Evolutionary conservation across 1,139 yeast species (phyloP), one percentile per base, ranked within the genome.

Genomic region (Zygosaccharomyces sapae): DNA sequence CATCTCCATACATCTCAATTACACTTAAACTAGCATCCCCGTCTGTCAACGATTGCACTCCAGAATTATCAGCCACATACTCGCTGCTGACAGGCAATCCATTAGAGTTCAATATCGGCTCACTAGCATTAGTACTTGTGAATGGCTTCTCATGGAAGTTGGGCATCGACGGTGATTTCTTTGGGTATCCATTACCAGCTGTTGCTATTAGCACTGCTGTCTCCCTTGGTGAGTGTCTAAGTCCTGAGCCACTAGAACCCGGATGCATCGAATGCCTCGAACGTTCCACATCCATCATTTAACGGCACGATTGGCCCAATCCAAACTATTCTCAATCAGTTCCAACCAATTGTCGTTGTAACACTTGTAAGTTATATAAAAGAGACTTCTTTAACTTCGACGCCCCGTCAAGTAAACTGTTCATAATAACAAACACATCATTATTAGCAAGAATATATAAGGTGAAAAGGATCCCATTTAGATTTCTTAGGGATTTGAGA

Each of bases 121-220:
- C 50, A 44, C 54, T 47, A 29, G 25, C 24, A 39, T 43, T 45
- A 33, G 36, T 27, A 25, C 36, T 31, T 3, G 46, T 30, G 33
- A 47, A 35, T 5, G 47, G 37, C 18, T 44, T 34, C 31, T 51
- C 54, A 34, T 55, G 61, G 43, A 63, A 55, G 45, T 60, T 56
- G 2, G 66, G 67, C 16, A 59, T 61, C 7, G 66, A 62, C 4
- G 66, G 65, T 12, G 66, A 61, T 44, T 55, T 55, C 34, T 49
- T 45, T 33, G 50, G 47, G 35, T 44, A 49, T 25, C 43, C 51
- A 35, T 42, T 43, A 30, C 44, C 41, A 25, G n/a, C 29, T 27
- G 31, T 44, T 43, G 33, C 42, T 38, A 25, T 16, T 30, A 16
- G 16, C 16, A 24, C 46, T 16, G 18, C 44, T 18, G 35, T 35